Evolutionary conservation across 2,329 filamentous ascomycete genomes (phyloP).

Genomic region (Nemania bipapillata): DNA sequence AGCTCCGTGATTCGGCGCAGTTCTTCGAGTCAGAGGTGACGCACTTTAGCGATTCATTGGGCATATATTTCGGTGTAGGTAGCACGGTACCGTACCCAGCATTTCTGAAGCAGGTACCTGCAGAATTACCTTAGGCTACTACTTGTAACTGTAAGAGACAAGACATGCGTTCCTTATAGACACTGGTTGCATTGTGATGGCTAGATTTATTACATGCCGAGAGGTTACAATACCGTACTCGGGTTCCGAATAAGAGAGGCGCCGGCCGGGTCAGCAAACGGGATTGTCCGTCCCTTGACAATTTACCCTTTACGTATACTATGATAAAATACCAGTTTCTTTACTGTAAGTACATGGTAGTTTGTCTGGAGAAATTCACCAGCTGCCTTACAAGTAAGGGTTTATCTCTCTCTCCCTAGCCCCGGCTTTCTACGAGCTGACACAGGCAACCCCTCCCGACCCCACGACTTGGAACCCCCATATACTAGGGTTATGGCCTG

Average conservation of each 20-base stretch:
- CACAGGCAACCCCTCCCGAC: conserved; percentile 3
- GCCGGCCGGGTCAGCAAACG: conserved; percentile 12
- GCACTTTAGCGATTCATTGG: conserved; percentile 23
- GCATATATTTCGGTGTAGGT: conserved; percentile 6
- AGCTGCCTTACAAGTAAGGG: neutral
- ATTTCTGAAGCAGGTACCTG: conserved; percentile 7
- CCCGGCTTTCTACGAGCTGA: neutral
- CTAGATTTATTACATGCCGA: conserved; percentile 2
- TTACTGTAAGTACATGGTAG: no score
- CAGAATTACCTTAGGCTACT: neutral
- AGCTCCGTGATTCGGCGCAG: conserved; percentile 32
- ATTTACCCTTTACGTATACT: neutral
- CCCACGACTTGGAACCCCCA: conserved; percentile 23
- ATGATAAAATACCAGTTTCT: no score
- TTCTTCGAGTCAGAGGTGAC: conserved; percentile 32
- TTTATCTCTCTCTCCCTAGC: neutral
- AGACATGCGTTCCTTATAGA: neutral
- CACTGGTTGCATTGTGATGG: conserved; percentile 8
- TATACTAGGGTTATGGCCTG: conserved; percentile 16
- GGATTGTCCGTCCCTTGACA: neutral
- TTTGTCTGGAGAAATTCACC: neutral
- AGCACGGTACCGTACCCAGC: conserved; percentile 17
- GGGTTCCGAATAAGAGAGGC: conserved; percentile 17
- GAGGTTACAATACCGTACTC: conserved; percentile 3
- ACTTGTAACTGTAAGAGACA: neutral